Evolutionary conservation across 257 asterid species (phyloP).

Genomic region (Solanum piurae): DNA sequence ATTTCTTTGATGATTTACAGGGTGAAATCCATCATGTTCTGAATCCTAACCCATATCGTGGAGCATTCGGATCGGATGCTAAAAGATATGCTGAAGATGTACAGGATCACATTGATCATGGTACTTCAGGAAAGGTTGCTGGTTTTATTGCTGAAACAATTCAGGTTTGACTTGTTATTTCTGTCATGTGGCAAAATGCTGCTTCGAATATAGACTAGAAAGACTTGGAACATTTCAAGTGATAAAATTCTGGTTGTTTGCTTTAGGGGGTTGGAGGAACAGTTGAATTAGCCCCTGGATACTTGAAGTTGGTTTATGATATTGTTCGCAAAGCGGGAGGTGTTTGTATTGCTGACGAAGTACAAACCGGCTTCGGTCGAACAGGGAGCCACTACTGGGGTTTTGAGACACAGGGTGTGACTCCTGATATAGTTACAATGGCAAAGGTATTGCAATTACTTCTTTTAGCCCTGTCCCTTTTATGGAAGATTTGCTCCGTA

Average conservation of each 20-base stretch:
- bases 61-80: slow-evolving; percentile 79
- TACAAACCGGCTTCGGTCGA: slow-evolving; percentile 96
- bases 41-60: slow-evolving; percentile 91
- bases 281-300: slow-evolving; percentile 94
- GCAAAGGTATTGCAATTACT: slow-evolving; percentile 56
- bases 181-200: not conserved
- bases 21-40: slow-evolving; percentile 93
- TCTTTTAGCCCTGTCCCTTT: not conserved
- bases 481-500: not conserved
- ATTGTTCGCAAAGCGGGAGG: slow-evolving; percentile 87
- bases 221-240: not conserved
- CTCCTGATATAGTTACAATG: slow-evolving; percentile 97
- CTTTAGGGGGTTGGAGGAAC: slow-evolving; percentile 95
- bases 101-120: slow-evolving; percentile 92
- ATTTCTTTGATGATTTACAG: slow-evolving; percentile 25
- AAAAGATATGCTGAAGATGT: slow-evolving; percentile 72
- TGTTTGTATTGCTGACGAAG: slow-evolving; percentile 97
- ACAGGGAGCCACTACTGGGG: slow-evolving; percentile 98
- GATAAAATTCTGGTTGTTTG: slow-evolving; percentile 10
- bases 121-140: slow-evolving; percentile 85
- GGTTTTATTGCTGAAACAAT: slow-evolving; percentile 96
- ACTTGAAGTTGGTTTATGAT: slow-evolving; percentile 74
- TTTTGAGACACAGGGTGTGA: slow-evolving; percentile 82
- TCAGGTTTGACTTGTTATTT: slow-evolving; percentile 40
- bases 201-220: not conserved